Base-by-base conservation (phyloP, 1,139 yeast genomes). In the Suhomyces yuchorum region DNA sequence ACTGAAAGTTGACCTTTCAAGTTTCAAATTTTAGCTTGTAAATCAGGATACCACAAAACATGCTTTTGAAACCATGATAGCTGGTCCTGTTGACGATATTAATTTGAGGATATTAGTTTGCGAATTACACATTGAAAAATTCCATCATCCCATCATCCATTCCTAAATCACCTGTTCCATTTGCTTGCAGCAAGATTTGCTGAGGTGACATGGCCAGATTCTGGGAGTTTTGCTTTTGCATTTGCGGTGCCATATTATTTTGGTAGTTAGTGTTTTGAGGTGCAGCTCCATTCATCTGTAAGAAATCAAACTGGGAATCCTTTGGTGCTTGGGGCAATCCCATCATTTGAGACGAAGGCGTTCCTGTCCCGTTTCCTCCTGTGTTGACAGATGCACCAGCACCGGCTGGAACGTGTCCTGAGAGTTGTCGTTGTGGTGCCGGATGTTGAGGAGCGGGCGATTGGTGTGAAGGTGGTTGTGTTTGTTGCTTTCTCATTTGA, bases 181-280 rank as follows among this genome's bases (percentile, higher is more conserved):
- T 59, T 49, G 62, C 63, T 52, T 65, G 73, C 56, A 63, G 75
- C 37, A 71, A 61, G 12, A 73, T 62, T 49, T 73, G 77, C 51
- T 70, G 77, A 2, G 77, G 77, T 1, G 77, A 71, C 37, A 72
- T 67, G 5, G 66, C 60, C 55, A 44, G 57, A n/a, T 41, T 40
- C 7, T 37, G 49, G 15, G 40, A 30, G 19, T 40, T 50, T 22
- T 39, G 50, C n/a, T 35, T 46, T 45, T 33, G 51, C 42, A 28
- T 40, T 30, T 37, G 45, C 5, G 37, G 37, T 3, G 45, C 40
- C 24, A 42, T 37, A 17, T 37, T 28, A 12, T 30, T 37, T 18
- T 17, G 5, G 43, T 33, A 50, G 40, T 20, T 41, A 37, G 36
- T 34, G 34, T 18, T 49, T 43, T 33, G 43, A 37, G 47, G 40